These are phyloP conservation scores for Podaxis sp. DNA, from an alignment of 768 basidiomycete genomes.

Conservation along the genomic window DNA sequence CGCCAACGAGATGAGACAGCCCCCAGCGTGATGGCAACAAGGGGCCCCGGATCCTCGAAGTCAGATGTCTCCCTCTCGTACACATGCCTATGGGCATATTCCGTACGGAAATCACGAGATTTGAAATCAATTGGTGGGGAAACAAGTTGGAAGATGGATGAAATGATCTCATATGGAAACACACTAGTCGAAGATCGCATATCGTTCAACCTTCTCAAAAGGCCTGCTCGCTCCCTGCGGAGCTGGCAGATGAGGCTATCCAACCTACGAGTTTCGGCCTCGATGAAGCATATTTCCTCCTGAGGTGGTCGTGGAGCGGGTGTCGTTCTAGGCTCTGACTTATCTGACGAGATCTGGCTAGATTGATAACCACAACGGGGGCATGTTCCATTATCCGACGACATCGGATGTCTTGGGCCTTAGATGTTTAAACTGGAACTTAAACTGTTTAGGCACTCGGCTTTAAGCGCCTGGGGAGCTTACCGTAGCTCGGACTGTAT, in stretches of 20 bases:
- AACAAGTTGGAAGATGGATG: constrained; percentile 2
- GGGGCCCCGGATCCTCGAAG: constrained; percentile 2
- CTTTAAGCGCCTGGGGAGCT: neutral
- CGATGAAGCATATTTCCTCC: constrained; percentile 1
- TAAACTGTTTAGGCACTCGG: neutral
- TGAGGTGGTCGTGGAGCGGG: no score
- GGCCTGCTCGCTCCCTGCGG: neutral
- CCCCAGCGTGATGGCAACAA: neutral
- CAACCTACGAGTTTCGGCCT: neutral
- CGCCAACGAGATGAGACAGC: constrained; percentile 6
- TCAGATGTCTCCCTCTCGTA: neutral
- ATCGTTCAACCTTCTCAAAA: neutral
- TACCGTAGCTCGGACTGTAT: neutral
- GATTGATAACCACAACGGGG: constrained; percentile 3
- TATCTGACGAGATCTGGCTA: neutral
- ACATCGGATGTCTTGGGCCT: neutral
- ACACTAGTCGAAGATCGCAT: neutral
- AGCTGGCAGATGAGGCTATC: constrained; percentile 6
- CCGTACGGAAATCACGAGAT: neutral
- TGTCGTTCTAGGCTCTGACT: neutral
- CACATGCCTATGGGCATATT: neutral
- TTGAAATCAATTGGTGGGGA: constrained; percentile 1
- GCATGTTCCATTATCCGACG: neutral
- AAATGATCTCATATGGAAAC: constrained; percentile 9
- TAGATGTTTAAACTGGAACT: neutral